Evolutionary conservation across 2,329 filamentous ascomycete species (phyloP), one percentile per base, ranked within the genome.

Genomic region (Fusarium tanahbumbuense): DNA sequence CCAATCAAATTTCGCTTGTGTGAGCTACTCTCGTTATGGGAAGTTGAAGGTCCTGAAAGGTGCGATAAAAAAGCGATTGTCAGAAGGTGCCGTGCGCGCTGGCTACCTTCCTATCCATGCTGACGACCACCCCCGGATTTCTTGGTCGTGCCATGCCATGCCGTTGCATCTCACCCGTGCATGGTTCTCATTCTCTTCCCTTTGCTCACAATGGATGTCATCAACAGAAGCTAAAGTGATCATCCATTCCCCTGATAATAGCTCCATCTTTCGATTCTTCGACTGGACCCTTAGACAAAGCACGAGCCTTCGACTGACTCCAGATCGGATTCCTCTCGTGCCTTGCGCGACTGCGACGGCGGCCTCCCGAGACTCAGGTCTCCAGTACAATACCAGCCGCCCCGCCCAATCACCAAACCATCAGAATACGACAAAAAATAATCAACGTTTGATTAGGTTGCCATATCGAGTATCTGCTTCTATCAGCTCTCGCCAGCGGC

Each of bases 171-270:
- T 68, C 56, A 68, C 50, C 44, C 32, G 54, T 56, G 55, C 55
- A 61, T 65, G 61, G 64, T 41, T 49, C 50, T 28, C 18, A 42
- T 53, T 40, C 22, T 60, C 50, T 56, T 54, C 46, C 50, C 44
- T 55, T 58, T 56, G 25, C 42, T 60, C 46, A 73, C 67, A 63
- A 75, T 74, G 72, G 65, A 75, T 74, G 72, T 67, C 63, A 72
- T 70, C 54, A 62, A 25, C 49, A 48, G 40, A 42, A 65, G 18
- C n/a, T 60, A 47, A 63, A 58, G 56, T 52, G 59, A 54, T 65
- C 59, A 56, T 55, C 50, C 34, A 37, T 37, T 37, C 18, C 41
- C 28, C 49, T 71, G 34, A 57, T 54, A 45, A 42, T 41, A 27
- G 32, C 48, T 34, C 54, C 56, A 40, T 57, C 41, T 61, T 56